These are phyloP conservation scores for Globisporangium irregulare DNA, from an alignment of 352 stramenopile genomes.

Conservation along the genomic window DNA sequence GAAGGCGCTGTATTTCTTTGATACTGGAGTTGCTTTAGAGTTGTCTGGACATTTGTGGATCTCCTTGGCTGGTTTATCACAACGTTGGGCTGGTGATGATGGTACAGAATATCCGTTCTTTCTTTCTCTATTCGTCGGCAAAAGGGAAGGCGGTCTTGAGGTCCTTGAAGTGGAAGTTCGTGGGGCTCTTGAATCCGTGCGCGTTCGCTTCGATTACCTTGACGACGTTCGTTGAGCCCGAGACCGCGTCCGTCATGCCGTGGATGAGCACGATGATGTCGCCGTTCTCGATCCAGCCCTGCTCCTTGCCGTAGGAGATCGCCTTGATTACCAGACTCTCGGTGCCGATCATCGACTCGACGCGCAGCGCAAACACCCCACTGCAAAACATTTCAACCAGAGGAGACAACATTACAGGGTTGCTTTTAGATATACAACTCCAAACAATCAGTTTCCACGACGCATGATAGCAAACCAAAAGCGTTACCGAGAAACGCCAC, in stretches of 20 bases:
- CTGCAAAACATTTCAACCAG: conserved; percentile 23
- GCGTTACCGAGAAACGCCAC: conserved; percentile 71
- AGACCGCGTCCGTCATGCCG: conserved; percentile 79
- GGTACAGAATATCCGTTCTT: background rate
- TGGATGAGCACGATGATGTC: conserved; percentile 91
- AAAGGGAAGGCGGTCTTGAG: conserved; percentile 31
- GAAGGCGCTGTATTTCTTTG: background rate
- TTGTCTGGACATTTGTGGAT: background rate
- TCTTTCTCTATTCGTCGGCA: conserved; percentile 2
- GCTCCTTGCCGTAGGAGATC: conserved; percentile 78
- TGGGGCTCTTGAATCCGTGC: conserved; percentile 60
- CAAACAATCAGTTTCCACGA: background rate
- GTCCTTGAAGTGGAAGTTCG: conserved; percentile 64
- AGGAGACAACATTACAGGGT: background rate
- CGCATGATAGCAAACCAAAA: background rate
- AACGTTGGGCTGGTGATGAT: background rate
- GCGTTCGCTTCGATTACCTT: conserved; percentile 85
- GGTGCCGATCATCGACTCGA: conserved; percentile 77
- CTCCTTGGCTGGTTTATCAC: background rate
- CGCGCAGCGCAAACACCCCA: conserved; percentile 59
- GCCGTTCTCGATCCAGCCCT: conserved; percentile 75
- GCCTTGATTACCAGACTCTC: conserved; percentile 86
- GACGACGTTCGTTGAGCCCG: conserved; percentile 86
- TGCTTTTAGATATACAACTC: background rate
- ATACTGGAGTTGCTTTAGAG: background rate